A percentile compares a stretch with the other conserved stretches of the same genome.
Conservation (phyloP, 2,329 filamentous ascomycete species). For the Chrysosporium keratinophilum region DNA sequence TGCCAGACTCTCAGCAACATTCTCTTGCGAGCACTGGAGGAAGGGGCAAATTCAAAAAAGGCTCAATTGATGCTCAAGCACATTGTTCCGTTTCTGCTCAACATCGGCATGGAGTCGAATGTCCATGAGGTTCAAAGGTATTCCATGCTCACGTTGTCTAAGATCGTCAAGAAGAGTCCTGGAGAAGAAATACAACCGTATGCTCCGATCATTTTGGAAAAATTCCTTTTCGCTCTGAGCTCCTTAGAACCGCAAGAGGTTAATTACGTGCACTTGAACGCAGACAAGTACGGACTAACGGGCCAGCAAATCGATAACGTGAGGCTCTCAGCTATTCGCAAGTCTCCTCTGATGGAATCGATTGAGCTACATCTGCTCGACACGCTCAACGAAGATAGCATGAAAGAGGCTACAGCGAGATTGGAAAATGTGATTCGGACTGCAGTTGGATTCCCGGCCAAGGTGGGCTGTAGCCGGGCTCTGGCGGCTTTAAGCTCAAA, state of each 20-base stretch:
- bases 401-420: constrained; percentile 59
- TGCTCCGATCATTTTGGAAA: constrained; percentile 69
- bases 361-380: constrained; percentile 76
- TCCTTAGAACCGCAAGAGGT: constrained; percentile 80
- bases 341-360: constrained; percentile 82
- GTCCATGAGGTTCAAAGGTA: constrained; percentile 81
- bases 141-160: constrained; percentile 69
- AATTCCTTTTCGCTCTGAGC: constrained; percentile 70
- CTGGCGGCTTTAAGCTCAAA: constrained; percentile 76
- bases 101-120: constrained; percentile 77
- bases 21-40: constrained; percentile 74
- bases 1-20: constrained; percentile 77
- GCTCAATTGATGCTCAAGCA: constrained; percentile 72
- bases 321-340: constrained; percentile 68
- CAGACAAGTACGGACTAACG: constrained; percentile 70
- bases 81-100: constrained; percentile 78
- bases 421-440: constrained; percentile 72
- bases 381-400: constrained; percentile 65
- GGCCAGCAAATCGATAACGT: constrained; percentile 84
- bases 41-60: constrained; percentile 59
- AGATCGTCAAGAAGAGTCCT: constrained; percentile 76
- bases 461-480: constrained; percentile 79
- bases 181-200: constrained; percentile 69
- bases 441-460: constrained; percentile 83
- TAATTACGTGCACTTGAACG: constrained; percentile 87